phyloP scores from a whole-genome alignment of 441 rosid species.

The Raphanus hybrid region DNA sequence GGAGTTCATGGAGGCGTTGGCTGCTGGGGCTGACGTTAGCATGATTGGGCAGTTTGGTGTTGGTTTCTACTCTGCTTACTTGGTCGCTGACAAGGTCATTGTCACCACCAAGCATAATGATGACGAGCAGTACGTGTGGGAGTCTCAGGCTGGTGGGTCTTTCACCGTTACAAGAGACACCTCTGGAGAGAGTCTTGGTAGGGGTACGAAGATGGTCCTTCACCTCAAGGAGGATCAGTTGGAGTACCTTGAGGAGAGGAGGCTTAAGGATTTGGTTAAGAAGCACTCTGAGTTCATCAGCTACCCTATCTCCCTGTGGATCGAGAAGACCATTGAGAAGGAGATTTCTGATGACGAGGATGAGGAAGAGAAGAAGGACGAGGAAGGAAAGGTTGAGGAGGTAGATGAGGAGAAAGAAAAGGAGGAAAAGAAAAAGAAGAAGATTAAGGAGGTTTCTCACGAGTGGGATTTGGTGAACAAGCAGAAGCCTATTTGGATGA shows the following conservation, averaged over 20 bases:
- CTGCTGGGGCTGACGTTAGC: slow-evolving; percentile 78
- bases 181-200: slow-evolving; percentile 61
- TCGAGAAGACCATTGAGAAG: slow-evolving; percentile 5
- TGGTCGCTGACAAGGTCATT: slow-evolving; percentile 71
- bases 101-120: slow-evolving; percentile 70
- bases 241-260: slow-evolving; percentile 74
- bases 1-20: slow-evolving; percentile 74
- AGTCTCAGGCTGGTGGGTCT: slow-evolving; percentile 76
- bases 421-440: slow-evolving; percentile 18
- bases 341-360: background rate
- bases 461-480: slow-evolving; percentile 75
- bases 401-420: slow-evolving; percentile 12
- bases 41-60: slow-evolving; percentile 83
- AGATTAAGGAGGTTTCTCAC: slow-evolving; percentile 12
- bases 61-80: slow-evolving; percentile 69
- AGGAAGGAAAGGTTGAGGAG: slow-evolving; percentile 12
- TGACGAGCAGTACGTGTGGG: slow-evolving; percentile 73
- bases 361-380: slow-evolving; percentile 4
- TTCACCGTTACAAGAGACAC: slow-evolving; percentile 72
- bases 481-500: slow-evolving; percentile 81
- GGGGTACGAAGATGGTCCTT: slow-evolving; percentile 72
- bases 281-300: slow-evolving; percentile 18
- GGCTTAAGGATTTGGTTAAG: slow-evolving; percentile 27
- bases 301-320: slow-evolving; percentile 2
- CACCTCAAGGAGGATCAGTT: slow-evolving; percentile 72